These are phyloP conservation scores for Paramecium sonneborni DNA, from an alignment of 73 alveolate genomes.

Conservation along the genomic window DNA sequence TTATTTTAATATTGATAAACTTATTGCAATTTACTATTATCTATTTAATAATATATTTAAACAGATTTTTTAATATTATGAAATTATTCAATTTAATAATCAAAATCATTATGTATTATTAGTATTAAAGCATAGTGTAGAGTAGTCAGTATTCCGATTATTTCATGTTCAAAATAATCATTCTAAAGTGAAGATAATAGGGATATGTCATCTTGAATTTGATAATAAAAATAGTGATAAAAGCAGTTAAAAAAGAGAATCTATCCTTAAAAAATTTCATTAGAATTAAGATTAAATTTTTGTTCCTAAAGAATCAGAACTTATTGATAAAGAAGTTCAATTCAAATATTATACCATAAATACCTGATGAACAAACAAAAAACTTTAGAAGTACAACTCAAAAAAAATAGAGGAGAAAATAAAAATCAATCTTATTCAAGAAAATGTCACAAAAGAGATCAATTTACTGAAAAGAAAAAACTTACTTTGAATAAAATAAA, in stretches of 20 bases:
- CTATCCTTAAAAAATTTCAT: not conserved
- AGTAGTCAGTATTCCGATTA: not conserved
- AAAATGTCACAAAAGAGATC: slow-evolving; percentile 62
- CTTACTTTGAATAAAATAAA: slow-evolving; percentile 16
- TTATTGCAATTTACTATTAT: not conserved
- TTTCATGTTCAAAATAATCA: not conserved
- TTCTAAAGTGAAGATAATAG: slow-evolving; percentile 46
- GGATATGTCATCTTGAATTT: not conserved
- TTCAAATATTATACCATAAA: not conserved
- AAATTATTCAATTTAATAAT: not conserved
- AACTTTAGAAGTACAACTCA: not conserved
- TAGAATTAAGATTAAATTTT: not conserved
- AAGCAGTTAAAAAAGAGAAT: not conserved
- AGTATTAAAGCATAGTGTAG: not conserved
- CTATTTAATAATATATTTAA: not conserved
- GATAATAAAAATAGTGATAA: not conserved
- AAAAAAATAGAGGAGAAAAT: not conserved
- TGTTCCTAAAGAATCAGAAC: slow-evolving; percentile 6
- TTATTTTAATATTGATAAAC: not conserved
- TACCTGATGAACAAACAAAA: not conserved
- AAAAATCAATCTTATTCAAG: slow-evolving; percentile 24
- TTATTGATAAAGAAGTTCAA: not conserved
- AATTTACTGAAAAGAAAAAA: slow-evolving; percentile 48
- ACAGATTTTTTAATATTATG: not conserved
- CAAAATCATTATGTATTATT: slow-evolving; percentile 14